Evolutionary conservation across 2,329 filamentous ascomycete species (phyloP).

Genomic region (Trichoderma koningii): DNA sequence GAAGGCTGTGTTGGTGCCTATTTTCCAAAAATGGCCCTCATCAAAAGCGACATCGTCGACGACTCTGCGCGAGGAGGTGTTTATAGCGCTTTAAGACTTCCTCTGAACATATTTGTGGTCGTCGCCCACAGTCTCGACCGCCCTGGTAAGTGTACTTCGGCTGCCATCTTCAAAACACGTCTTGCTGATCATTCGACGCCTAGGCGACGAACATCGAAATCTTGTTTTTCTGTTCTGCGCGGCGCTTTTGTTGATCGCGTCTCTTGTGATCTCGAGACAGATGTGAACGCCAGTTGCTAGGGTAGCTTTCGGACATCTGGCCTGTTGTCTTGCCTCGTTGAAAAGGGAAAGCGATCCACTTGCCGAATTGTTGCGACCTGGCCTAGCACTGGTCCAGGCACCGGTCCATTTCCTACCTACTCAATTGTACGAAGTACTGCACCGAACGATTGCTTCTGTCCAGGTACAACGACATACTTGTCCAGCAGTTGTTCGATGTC

Average conservation of each 20-base stretch:
- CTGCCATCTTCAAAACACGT: background rate
- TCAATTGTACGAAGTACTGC: too few species aligned
- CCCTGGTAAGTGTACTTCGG: constrained; percentile 40
- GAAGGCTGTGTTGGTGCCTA: constrained; percentile 61
- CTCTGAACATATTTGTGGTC: constrained; percentile 58
- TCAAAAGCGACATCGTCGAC: constrained; percentile 57
- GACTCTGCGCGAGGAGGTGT: constrained; percentile 56
- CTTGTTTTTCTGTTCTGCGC: constrained; percentile 34
- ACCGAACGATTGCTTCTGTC: background rate
- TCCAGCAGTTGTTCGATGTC: background rate
- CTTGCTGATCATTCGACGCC: background rate
- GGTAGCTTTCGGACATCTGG: constrained; percentile 14
- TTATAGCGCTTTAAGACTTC: constrained; percentile 59
- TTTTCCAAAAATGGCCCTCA: constrained; percentile 56
- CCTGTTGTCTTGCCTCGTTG: background rate
- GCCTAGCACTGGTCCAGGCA: constrained; percentile 7
- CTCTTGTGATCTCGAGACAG: constrained; percentile 1
- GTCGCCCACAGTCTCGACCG: constrained; percentile 48
- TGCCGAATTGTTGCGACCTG: constrained; percentile 13
- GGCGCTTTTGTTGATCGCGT: constrained; percentile 24
- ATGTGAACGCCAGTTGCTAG: background rate
- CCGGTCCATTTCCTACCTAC: background rate
- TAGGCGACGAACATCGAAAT: constrained; percentile 38
- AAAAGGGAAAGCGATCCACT: constrained; percentile 12
- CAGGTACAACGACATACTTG: background rate